These are phyloP conservation scores for Syncephalastrum monosporum DNA, from an alignment of 371 early-diverging fungal genomes.

Conservation along the genomic window DNA sequence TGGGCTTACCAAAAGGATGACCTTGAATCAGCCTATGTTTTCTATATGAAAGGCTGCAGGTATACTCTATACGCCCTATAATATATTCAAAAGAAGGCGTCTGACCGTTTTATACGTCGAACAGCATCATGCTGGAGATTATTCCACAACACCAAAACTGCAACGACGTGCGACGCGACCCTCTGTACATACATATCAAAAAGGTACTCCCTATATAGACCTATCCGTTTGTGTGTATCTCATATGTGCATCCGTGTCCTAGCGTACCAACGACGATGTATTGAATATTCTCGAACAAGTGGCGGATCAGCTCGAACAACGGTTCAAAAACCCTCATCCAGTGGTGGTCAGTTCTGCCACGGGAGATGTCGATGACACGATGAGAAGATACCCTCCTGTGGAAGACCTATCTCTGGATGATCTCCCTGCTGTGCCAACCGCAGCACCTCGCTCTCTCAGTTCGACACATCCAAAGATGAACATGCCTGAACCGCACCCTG, in stretches of 20 bases:
- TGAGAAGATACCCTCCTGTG: slow-evolving; percentile 15
- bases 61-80: slow-evolving; percentile 18
- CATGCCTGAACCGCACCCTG: slow-evolving; percentile 13
- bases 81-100: not conserved
- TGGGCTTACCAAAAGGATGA: slow-evolving; percentile 27
- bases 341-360: not conserved
- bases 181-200: slow-evolving; percentile 39
- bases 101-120: not conserved
- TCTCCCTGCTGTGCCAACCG: slow-evolving; percentile 26
- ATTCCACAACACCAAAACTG: slow-evolving; percentile 46
- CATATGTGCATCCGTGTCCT: slow-evolving; percentile 11
- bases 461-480: slow-evolving; percentile 1
- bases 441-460: slow-evolving; percentile 6
- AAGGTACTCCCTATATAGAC: slow-evolving; percentile 25
- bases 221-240: slow-evolving; percentile 8
- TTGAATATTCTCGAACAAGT: slow-evolving; percentile 18
- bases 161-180: slow-evolving; percentile 33
- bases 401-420: slow-evolving; percentile 17
- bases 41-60: slow-evolving; percentile 45
- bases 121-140: slow-evolving; percentile 58
- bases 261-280: slow-evolving; percentile 36
- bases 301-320: slow-evolving; percentile 14
- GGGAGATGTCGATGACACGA: slow-evolving; percentile 9
- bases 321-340: slow-evolving; percentile 4
- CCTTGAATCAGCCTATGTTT: slow-evolving; percentile 45